Percentiles rank a stretch among this genome's conserved stretches.
phyloP scores from a whole-genome alignment of 2,329 filamentous ascomycete genomes.

The Dactylella cylindrospora region DNA sequence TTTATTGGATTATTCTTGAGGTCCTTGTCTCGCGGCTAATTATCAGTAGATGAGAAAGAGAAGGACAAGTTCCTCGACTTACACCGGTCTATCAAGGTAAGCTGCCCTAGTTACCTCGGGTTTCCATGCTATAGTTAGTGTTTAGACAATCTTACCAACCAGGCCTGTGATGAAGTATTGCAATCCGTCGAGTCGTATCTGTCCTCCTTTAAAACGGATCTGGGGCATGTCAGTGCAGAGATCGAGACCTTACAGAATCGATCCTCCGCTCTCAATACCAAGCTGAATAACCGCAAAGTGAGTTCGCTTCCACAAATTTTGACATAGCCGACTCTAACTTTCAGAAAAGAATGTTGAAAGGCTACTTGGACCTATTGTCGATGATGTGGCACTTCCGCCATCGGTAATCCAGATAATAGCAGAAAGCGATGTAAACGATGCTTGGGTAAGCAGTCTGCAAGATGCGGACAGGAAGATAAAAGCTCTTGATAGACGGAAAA shows the following conservation, averaged over 20 bases:
- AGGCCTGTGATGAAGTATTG: conserved; percentile 87
- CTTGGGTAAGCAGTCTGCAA: conserved; percentile 77
- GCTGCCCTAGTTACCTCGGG: conserved; percentile 20
- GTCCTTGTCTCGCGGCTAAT: conserved; percentile 50
- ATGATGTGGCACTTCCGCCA: conserved; percentile 87
- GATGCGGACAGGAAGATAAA: conserved; percentile 79
- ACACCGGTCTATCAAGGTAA: conserved; percentile 73
- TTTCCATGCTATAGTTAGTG: conserved; percentile 25
- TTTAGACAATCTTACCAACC: conserved; percentile 43
- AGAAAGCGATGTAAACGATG: conserved; percentile 85
- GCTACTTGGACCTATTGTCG: conserved; percentile 80
- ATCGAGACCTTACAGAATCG: conserved; percentile 90
- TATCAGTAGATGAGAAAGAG: conserved; percentile 67
- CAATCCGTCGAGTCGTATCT: conserved; percentile 91
- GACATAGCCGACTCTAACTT: not conserved
- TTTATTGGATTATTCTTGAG: conserved; percentile 41
- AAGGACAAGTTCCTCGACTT: conserved; percentile 85
- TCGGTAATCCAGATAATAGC: conserved; percentile 79
- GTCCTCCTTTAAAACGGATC: conserved; percentile 87
- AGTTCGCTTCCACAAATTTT: conserved; percentile 2
- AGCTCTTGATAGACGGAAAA: conserved; percentile 67
- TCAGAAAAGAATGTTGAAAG: conserved; percentile 68
- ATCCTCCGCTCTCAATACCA: conserved; percentile 77
- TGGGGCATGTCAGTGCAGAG: conserved; percentile 87
- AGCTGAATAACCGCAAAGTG: conserved; percentile 79